phyloP scores from a whole-genome alignment of 306 rosid species.

The Cyamopsis tetragonoloba region DNA sequence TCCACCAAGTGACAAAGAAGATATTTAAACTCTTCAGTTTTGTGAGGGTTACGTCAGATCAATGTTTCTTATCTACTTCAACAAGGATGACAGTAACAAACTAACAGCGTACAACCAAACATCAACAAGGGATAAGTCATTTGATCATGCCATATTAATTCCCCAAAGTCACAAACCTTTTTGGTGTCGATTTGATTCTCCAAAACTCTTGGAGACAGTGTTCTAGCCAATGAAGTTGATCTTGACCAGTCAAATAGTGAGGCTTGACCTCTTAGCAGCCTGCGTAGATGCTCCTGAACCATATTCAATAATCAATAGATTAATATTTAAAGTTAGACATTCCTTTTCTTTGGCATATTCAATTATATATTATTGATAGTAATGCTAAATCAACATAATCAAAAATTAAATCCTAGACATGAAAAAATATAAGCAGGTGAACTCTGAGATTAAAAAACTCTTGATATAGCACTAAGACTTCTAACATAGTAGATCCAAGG shows the following conservation, averaged over 20 bases:
- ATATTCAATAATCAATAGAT: conserved; percentile 6
- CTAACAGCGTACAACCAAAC: conserved; percentile 6
- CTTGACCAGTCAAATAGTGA: conserved; percentile 96
- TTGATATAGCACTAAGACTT: neutral
- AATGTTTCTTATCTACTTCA: conserved; percentile 1
- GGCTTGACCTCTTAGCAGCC: conserved; percentile 98
- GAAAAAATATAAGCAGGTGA: conserved; percentile 1
- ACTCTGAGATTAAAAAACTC: neutral
- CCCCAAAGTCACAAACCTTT: conserved; percentile 59
- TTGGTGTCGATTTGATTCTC: conserved; percentile 98
- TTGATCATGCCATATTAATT: conserved; percentile 21
- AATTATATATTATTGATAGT: neutral
- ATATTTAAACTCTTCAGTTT: conserved; percentile 1
- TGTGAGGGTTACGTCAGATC: neutral
- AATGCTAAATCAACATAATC: conserved; percentile 12
- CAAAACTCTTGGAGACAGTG: conserved; percentile 92
- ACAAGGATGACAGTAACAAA: neutral
- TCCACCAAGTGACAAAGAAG: neutral
- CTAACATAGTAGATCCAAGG: neutral
- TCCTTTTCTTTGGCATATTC: neutral
- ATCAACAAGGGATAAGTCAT: conserved; percentile 15
- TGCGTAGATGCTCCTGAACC: conserved; percentile 84
- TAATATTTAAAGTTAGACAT: conserved; percentile 10
- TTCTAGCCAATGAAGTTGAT: conserved; percentile 87
- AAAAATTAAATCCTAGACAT: neutral